A percentile compares a stretch with the other conserved stretches of the same genome.
Evolutionary conservation across 2,329 filamentous ascomycete genomes (phyloP).

Genomic region (Madurella fahalii): DNA sequence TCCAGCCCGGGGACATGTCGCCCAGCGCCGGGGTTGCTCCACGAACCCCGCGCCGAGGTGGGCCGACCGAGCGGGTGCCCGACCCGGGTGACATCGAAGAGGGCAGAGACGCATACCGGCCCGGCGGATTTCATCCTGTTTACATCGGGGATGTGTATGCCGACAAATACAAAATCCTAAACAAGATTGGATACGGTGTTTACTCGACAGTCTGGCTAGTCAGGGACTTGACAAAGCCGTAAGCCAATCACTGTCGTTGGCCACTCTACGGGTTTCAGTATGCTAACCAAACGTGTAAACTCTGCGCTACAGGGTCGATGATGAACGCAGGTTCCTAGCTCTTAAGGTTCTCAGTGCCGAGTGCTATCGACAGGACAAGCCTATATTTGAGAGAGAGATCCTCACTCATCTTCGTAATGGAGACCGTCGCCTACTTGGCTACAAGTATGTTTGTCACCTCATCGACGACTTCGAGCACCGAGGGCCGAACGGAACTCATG

Average conservation of each 20-base stretch:
- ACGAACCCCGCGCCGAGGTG: too few species aligned
- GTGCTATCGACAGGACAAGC: slow-evolving; percentile 5
- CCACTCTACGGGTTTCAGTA: not conserved
- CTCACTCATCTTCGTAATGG: slow-evolving; percentile 13
- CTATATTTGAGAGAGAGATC: slow-evolving; percentile 20
- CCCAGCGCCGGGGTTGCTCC: too few species aligned
- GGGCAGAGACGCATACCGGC: slow-evolving; percentile 7
- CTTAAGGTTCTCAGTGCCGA: slow-evolving; percentile 19
- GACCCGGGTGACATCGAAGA: slow-evolving; percentile 7
- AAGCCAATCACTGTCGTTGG: not conserved
- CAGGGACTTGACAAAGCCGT: slow-evolving; percentile 9
- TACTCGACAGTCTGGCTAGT: slow-evolving; percentile 18
- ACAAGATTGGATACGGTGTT: slow-evolving; percentile 14
- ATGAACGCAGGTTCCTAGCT: slow-evolving; percentile 11
- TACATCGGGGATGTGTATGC: slow-evolving; percentile 14
- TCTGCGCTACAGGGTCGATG: not conserved
- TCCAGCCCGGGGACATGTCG: too few species aligned
- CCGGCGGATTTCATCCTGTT: slow-evolving; percentile 15
- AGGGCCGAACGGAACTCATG: slow-evolving; percentile 15
- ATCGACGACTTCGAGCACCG: slow-evolving; percentile 17
- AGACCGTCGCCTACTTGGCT: slow-evolving; percentile 3
- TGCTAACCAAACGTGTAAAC: not conserved
- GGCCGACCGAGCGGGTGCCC: too few species aligned
- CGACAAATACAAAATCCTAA: slow-evolving; percentile 12
- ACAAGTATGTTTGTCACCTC: slow-evolving; percentile 15